Base-by-base conservation (phyloP, 2,329 filamentous ascomycete genomes). In the Ophiostoma novo-ulmi region DNA sequence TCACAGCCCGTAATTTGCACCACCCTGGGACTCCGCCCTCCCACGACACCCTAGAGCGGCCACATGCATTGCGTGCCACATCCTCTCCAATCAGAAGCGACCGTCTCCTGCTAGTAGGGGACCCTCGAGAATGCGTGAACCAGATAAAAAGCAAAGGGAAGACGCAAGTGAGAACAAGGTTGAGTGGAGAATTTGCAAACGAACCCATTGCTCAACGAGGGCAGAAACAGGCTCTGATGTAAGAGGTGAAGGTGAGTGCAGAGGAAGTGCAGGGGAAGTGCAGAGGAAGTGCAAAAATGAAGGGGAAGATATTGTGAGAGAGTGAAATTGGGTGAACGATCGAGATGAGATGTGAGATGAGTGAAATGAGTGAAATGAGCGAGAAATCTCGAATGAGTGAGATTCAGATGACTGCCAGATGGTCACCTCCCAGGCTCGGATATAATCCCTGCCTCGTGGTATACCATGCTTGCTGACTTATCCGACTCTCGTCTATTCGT, bases 1-100 rank as follows among this genome's bases (percentile, higher is more conserved):
- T 88, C 81, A 79, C 75, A 75, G 75, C 77, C 74, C 73, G 74
- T 74, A 78, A 82, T 82, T 83, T 81, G 80, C 80, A 79, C 80
- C 79, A 78, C 73, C 75, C 72, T 73, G 75, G 75, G 72, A 64
- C 72, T 71, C 71, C 75, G 73, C 75, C 76, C 73, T 73, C 73
- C 74, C 73, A 73, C 71, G 70, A 73, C 69, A 69, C 68, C 36
- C 48, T 69, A 13, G 52, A 22, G 36, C 63, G 20, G 63, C 63
- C 35, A 39, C 36, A 38, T 65, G 74, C 74, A 75, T 52, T 70
- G 70, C 66, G 41, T 55, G 68, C 65, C 68, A 70, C 58, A 58
- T 73, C 70, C 72, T 75, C 77, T 74, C 78, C 78, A 80, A 79
- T 79, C 75, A 78, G 55, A 75, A 72, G 44, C 61, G 44, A 65